A percentile compares a stretch with the other conserved stretches of the same genome.
These are phyloP conservation scores for Trichoderma sp. DNA, from an alignment of 2,329 filamentous ascomycete species.

Conservation along the genomic window DNA sequence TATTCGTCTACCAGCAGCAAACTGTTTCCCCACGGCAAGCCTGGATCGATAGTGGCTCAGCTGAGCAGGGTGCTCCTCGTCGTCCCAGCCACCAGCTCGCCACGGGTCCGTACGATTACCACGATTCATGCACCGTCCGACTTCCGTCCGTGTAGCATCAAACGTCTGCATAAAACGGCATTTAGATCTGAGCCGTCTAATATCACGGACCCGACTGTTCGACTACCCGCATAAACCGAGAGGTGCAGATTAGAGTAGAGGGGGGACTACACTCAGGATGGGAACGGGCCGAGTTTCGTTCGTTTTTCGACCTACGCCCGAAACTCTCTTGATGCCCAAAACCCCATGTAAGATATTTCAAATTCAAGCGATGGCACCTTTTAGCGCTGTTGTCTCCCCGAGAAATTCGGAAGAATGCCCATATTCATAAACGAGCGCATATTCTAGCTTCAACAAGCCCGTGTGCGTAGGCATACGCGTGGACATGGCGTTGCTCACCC, in stretches of 20 bases:
- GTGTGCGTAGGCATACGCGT: neutral
- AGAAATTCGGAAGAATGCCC: neutral
- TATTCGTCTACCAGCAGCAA: neutral
- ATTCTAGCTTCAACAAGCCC: conserved; percentile 2
- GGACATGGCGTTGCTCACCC: neutral
- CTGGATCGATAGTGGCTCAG: conserved; percentile 5
- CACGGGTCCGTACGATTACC: neutral
- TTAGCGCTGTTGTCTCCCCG: conserved; percentile 17
- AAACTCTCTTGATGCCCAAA: conserved; percentile 7
- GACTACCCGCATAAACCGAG: neutral
- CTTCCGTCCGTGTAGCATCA: neutral
- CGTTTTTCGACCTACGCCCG: neutral
- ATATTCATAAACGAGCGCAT: conserved; percentile 7
- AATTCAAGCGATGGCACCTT: neutral
- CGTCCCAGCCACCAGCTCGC: neutral
- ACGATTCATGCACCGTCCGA: neutral
- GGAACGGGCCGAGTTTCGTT: neutral
- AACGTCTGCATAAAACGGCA: neutral
- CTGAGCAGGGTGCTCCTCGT: conserved; percentile 2
- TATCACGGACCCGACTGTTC: neutral
- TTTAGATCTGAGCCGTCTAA: neutral
- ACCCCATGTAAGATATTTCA: neutral
- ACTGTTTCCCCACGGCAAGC: conserved; percentile 1
- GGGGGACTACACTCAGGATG: neutral
- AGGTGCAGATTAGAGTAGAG: neutral